Percentiles rank a stretch among this genome's conserved stretches.
These are phyloP conservation scores for Scytalidium lignicola DNA, from an alignment of 2,329 filamentous ascomycete genomes.

Conservation along the genomic window DNA sequence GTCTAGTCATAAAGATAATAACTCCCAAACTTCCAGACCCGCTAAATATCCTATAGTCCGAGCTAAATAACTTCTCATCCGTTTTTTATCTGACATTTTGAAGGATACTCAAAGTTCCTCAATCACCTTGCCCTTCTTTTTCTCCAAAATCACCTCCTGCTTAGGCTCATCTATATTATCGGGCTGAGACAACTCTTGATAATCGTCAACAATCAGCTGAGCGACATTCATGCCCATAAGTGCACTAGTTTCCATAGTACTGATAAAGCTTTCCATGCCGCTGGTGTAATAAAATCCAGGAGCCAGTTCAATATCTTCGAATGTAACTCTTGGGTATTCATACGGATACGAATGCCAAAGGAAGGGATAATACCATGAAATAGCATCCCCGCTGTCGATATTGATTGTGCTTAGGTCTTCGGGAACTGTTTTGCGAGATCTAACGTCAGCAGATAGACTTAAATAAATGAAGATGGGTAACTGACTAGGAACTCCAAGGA, in stretches of 20 bases:
- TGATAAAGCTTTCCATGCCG: slow-evolving; percentile 88
- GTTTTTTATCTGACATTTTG: slow-evolving; percentile 31
- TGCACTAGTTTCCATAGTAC: slow-evolving; percentile 94
- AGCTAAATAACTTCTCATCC: not conserved
- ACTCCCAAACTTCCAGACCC: too few species aligned
- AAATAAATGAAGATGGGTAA: slow-evolving; percentile 29
- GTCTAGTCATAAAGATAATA: too few species aligned
- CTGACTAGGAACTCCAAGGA: slow-evolving; percentile 38
- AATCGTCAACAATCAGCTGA: slow-evolving; percentile 61
- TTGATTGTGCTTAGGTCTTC: slow-evolving; percentile 17
- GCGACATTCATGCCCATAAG: slow-evolving; percentile 87
- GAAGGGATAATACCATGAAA: slow-evolving; percentile 75
- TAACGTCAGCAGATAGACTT: slow-evolving; percentile 14
- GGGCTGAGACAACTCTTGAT: slow-evolving; percentile 26
- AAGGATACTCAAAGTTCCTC: slow-evolving; percentile 5
- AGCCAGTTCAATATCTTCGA: slow-evolving; percentile 72
- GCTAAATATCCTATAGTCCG: too few species aligned
- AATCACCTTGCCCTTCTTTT: slow-evolving; percentile 1
- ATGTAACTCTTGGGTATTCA: slow-evolving; percentile 77
- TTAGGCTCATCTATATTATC: slow-evolving; percentile 3
- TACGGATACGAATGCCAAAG: slow-evolving; percentile 83
- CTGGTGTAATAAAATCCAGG: slow-evolving; percentile 65
- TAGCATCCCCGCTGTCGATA: slow-evolving; percentile 42
- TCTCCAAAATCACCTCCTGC: not conserved
- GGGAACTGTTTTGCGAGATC: slow-evolving; percentile 12